These are phyloP conservation scores for Fusarium denticulatum DNA, from an alignment of 2,329 filamentous ascomycete genomes.

Conservation along the genomic window DNA sequence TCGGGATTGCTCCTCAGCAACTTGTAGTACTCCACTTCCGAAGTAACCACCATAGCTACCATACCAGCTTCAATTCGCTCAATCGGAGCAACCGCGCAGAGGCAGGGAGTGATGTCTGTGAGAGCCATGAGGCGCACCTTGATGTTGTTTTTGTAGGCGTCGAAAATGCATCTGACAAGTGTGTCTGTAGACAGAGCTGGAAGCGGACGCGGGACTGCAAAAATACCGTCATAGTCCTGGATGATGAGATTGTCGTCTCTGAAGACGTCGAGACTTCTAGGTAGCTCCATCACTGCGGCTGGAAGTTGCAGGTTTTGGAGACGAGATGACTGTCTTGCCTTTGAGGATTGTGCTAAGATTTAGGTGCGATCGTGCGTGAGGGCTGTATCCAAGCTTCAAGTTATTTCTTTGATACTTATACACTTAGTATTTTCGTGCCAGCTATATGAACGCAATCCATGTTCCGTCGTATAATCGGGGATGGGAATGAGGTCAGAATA, in stretches of 20 bases:
- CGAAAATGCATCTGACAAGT: neutral
- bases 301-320: no score
- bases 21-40: neutral
- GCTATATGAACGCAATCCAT: rapidly evolving
- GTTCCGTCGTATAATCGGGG: neutral
- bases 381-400: neutral
- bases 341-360: no score
- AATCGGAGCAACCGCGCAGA: neutral
- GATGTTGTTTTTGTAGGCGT: neutral
- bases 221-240: neutral
- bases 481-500: neutral
- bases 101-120: neutral
- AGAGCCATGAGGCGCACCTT: neutral
- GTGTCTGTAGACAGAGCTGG: neutral
- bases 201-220: neutral
- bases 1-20: neutral
- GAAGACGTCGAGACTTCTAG: neutral
- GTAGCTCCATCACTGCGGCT: neutral
- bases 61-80: neutral
- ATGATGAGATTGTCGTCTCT: neutral
- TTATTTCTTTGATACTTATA: neutral
- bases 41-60: neutral
- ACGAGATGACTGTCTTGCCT: neutral
- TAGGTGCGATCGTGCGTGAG: no score
- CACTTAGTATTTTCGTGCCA: no score